These are phyloP conservation scores for Hysterangium stoloniferum DNA, from an alignment of 768 basidiomycete genomes.

Conservation along the genomic window DNA sequence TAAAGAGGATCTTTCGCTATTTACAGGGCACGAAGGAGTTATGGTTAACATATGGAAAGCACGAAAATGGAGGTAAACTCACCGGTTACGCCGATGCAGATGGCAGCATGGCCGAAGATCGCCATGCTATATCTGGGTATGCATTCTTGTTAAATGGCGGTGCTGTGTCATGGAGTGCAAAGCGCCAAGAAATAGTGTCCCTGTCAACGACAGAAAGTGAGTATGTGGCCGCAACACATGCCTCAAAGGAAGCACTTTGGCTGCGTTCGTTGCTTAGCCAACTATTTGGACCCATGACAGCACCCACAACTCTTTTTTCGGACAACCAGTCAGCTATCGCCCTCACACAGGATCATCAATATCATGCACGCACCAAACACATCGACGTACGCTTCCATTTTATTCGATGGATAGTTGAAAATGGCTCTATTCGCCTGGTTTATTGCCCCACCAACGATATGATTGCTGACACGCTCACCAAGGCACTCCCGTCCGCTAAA, in stretches of 20 bases:
- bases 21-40: background rate
- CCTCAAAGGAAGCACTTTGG: background rate
- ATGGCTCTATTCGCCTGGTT: slow-evolving; percentile 17
- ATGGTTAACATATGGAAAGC: background rate
- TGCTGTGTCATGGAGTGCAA: background rate
- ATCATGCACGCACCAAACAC: slow-evolving; percentile 29
- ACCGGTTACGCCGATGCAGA: background rate
- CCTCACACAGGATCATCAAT: slow-evolving; percentile 20
- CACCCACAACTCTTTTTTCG: background rate
- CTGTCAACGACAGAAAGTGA: slow-evolving; percentile 18
- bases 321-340: slow-evolving; percentile 13
- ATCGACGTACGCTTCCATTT: slow-evolving; percentile 31
- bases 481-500: slow-evolving; percentile 18
- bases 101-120: background rate
- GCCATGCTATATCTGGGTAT: background rate
- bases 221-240: background rate
- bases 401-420: slow-evolving; percentile 25
- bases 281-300: background rate
- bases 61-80: background rate
- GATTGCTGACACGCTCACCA: slow-evolving; percentile 35
- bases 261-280: background rate
- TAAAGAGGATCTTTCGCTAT: slow-evolving; percentile 11
- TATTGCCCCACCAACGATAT: slow-evolving; percentile 28
- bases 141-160: background rate
- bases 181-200: background rate